A percentile compares a stretch with the other conserved stretches of the same genome.
These are phyloP conservation scores for Penicillium freii DNA, from an alignment of 2,329 filamentous ascomycete genomes.

Conservation along the genomic window DNA sequence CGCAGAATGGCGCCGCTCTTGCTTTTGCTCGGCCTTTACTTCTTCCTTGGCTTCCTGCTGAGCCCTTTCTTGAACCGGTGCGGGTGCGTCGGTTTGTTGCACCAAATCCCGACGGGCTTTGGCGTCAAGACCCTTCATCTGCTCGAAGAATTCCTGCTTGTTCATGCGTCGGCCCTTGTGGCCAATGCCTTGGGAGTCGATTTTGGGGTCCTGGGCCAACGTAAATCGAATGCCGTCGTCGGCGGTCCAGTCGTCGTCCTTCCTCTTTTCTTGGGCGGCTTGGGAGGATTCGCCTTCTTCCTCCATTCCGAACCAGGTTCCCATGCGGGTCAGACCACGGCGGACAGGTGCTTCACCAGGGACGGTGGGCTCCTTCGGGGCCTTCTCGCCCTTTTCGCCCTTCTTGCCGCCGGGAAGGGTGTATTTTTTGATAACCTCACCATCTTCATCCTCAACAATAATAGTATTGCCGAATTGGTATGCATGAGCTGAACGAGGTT, in stretches of 20 bases:
- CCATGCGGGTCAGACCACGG: slow-evolving; percentile 57
- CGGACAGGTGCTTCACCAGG: slow-evolving; percentile 44
- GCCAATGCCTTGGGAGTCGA: slow-evolving; percentile 34
- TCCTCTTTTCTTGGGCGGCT: slow-evolving; percentile 27
- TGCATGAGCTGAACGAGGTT: slow-evolving; percentile 58
- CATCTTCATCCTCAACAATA: slow-evolving; percentile 67
- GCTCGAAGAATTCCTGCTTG: slow-evolving; percentile 63
- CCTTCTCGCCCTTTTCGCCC: slow-evolving; percentile 30
- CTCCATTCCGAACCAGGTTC: slow-evolving; percentile 54
- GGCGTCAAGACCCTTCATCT: slow-evolving; percentile 60
- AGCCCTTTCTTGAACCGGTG: slow-evolving; percentile 40
- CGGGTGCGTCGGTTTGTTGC: slow-evolving; percentile 43
- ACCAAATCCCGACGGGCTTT: slow-evolving; percentile 53
- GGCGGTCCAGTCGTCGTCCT: slow-evolving; percentile 34
- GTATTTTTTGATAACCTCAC: slow-evolving; percentile 68
- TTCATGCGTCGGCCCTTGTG: slow-evolving; percentile 60
- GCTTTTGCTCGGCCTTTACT: slow-evolving; percentile 25
- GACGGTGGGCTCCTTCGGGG: slow-evolving; percentile 22
- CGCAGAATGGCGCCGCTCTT: slow-evolving; percentile 27
- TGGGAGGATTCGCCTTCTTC: slow-evolving; percentile 35
- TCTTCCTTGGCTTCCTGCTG: slow-evolving; percentile 31
- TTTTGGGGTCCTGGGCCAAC: slow-evolving; percentile 49
- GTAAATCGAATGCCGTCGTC: slow-evolving; percentile 61
- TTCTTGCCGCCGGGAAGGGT: slow-evolving; percentile 54
- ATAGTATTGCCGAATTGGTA: slow-evolving; percentile 70